Base-by-base conservation (phyloP, 306 rosid species). In the Abrus pulchellus region DNA sequence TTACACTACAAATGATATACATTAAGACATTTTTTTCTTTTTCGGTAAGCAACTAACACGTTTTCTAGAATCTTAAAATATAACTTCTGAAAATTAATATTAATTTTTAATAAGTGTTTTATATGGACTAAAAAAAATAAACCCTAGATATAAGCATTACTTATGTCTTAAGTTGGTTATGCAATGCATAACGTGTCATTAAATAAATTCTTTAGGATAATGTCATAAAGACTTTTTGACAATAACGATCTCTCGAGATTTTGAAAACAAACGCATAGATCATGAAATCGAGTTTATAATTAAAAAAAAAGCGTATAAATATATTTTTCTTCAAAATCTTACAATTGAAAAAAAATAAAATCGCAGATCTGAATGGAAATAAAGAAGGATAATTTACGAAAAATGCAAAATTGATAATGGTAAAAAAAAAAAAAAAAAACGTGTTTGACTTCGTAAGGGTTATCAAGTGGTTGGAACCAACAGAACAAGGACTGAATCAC, bases 401-500 rank as follows among this genome's bases (percentile, higher is more conserved):
- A 38, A 65, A 7, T 4, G 12, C 38, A 65, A 3, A 64, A 13
- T 7, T 38, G 2, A 63, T 36, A 5, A 1, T 30, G 27, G 20
- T 20, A 20, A 20, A 20, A 20, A 20, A 20, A 20, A 20, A 20
- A 20, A 20, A 34, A 12, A 61, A 61, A 34, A 62, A 33, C 3
- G 49, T 36, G 72, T 67, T 45, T 44, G 79, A 74, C 60, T 55
- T 67, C 1, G 56, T 10, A 30, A 67, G 49, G 68, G 32, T 30
- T 44, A 48, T n/a, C 40, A 43, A 5, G 63, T 41, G 63, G 52
- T 68, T 76, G 48, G n/a, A 80, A 20, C 20, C 20, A 20, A 20
- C 20, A 20, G 20, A 20, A 41, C 10, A 3, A 54, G 69, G 69
- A 80, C 68, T 5, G 2, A 77, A 87, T 69, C 43, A 73, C 62